Base-by-base conservation (phyloP, 2,329 filamentous ascomycete genomes). In the Trichoderma gracile region DNA sequence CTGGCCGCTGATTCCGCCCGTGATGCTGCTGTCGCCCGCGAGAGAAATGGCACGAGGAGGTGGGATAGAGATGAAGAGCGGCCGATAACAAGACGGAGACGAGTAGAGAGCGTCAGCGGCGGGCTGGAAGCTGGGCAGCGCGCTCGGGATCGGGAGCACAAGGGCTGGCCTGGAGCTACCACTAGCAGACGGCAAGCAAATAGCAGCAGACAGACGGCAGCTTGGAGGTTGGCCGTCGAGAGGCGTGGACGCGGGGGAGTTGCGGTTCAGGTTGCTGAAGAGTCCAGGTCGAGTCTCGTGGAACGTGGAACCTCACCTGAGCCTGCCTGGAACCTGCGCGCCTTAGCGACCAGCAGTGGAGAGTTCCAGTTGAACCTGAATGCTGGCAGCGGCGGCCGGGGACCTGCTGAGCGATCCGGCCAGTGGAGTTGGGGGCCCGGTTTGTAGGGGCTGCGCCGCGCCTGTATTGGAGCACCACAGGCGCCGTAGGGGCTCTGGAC, bases 221-320 rank as follows among this genome's bases (percentile, higher is more conserved):
- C 38, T 54, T 62, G n/a, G 49, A 46, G 38, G 57, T 62, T 53
- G 45, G 58, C 47, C 58, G 58, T 62, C 58, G 30, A 52, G 58
- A 62, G 57, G 57, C 57, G 45, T 59, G 38, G 57, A 62, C 58
- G 58, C 58, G 58, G 58, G 58, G 58, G 58, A 62, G 58, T 60
- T 60, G 46, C 38, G 42, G 47, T 38, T 38, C 33, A 38, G 33
- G 33, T 60, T 52, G 46, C 47, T 56, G 40, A 56, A 52, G 40
- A 43, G 53, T 43, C 53, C 30, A 54, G 49, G 33, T 38, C 33
- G 33, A 38, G 33, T 38, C 33, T 38, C 33, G 33, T 38, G 33
- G 33, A 38, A 52, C 49, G 49, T 52, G 49, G 49, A 52, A 52
- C 49, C 33, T 38, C 33, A 38, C 3, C 25, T 33, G 49, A 54